A percentile compares a stretch with the other conserved stretches of the same genome.
phyloP scores from a whole-genome alignment of 2,329 filamentous ascomycete species.

The Alternaria angustiovoidea region DNA sequence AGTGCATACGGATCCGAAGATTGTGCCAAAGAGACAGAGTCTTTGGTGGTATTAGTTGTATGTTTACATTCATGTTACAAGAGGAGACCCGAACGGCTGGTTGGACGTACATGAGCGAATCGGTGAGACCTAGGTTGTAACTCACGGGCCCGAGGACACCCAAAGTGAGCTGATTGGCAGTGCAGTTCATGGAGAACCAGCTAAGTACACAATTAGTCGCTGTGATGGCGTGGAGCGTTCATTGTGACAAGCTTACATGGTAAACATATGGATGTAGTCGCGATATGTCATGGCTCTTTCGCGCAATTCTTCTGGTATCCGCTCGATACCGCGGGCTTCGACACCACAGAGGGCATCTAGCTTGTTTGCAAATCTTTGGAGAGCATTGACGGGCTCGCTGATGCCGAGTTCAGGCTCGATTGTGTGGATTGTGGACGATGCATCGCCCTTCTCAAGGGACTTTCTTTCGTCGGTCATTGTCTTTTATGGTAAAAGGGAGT shows the following conservation, averaged over 20 bases:
- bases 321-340: constrained; percentile 46
- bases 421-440: neutral
- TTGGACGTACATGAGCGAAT: constrained; percentile 24
- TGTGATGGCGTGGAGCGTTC: neutral
- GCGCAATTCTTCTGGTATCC: constrained; percentile 41
- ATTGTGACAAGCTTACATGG: constrained; percentile 22
- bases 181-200: constrained; percentile 68
- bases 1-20: constrained; percentile 32
- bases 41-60: neutral
- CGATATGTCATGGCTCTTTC: constrained; percentile 21
- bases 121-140: constrained; percentile 29
- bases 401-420: constrained; percentile 27
- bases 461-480: neutral
- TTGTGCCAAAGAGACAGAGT: constrained; percentile 31
- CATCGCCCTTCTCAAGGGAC: constrained; percentile 14
- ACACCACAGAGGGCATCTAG: constrained; percentile 39
- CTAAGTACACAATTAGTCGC: neutral
- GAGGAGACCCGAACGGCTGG: neutral
- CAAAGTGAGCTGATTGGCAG: constrained; percentile 61
- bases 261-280: constrained; percentile 37
- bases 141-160: constrained; percentile 34
- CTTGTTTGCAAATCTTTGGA: constrained; percentile 31
- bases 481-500: fast-evolving
- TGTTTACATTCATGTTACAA: neutral
- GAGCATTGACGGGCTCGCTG: constrained; percentile 24